Evolutionary conservation across 2,329 filamentous ascomycete genomes (phyloP), one percentile per base, ranked within the genome.

Genomic region (Fusarium miscanthi): DNA sequence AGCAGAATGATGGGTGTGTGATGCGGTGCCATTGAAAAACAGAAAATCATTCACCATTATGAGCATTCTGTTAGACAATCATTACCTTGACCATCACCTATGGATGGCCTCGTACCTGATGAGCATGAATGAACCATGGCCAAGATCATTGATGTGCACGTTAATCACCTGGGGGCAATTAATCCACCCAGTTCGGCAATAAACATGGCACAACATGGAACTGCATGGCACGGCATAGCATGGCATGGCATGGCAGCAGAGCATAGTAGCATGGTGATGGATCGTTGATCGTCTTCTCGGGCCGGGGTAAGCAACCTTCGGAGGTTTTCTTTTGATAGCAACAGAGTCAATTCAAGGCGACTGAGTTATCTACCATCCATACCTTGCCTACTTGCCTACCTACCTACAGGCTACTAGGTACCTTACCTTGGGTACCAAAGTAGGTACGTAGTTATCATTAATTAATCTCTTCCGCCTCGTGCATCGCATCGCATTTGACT

Each of bases 1-100:
- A 41, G 70, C 53, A 71, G 42, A 30, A 73, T 73, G 70, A 73
- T 73, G 70, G 70, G 38, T 73, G 58, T 49, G 70, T 73, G 70
- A 73, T 59, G 70, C 71, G 65, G 70, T 70, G 60, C 25, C 7
- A 60, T 53, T 56, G 31, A 38, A 38, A 41, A 73, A 53, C 37
- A 35, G 59, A 41, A 38, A 35, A n/a, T 19, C 7, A 38, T 37
- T 63, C 27, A 40, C 48, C 25, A 38, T 57, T 43, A 59, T 52
- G 45, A 60, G 56, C 54, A 57, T 42, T 40, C 27, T 33, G 7
- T 38, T 48, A 57, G 45, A 62, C 53, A 60, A 65, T 70, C 54
- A 66, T 66, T 52, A 60, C 56, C 41, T 27, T 54, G 46, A 40
- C 51, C 49, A 53, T 57, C 49, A 37, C 59, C 58, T 65, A 41